Evolutionary conservation across 2,329 filamentous ascomycete genomes (phyloP).

Genomic region (Fusarium pilosicola): DNA sequence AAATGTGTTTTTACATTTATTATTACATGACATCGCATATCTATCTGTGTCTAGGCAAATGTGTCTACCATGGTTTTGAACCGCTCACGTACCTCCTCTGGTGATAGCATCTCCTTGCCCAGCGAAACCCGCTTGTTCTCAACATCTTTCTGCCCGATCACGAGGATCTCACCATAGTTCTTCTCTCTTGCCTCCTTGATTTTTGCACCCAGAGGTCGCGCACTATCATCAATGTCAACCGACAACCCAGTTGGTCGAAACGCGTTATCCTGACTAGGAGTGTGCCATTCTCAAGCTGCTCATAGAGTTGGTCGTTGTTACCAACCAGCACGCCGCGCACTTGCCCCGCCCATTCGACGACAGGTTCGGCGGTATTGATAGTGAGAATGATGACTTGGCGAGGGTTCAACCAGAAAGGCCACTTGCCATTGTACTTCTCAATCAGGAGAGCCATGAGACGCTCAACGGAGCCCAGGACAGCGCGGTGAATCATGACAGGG

Average conservation of each 20-base stretch:
- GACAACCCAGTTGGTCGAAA: slow-evolving; percentile 68
- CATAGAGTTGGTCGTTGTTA: slow-evolving; percentile 46
- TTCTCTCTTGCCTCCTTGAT: slow-evolving; percentile 75
- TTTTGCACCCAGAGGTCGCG: slow-evolving; percentile 73
- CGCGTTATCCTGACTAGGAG: slow-evolving; percentile 54
- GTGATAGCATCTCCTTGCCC: slow-evolving; percentile 55
- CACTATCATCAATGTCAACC: slow-evolving; percentile 76
- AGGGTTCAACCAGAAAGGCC: slow-evolving; percentile 91
- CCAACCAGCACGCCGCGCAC: slow-evolving; percentile 64
- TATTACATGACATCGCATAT: slow-evolving; percentile 7
- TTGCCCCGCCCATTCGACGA: slow-evolving; percentile 60
- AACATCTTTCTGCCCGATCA: slow-evolving; percentile 75
- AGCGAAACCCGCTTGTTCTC: slow-evolving; percentile 63
- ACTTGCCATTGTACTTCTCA: slow-evolving; percentile 81
- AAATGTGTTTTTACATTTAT: slow-evolving; percentile 4
- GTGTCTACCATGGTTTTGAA: slow-evolving; percentile 58
- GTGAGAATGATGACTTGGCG: slow-evolving; percentile 80
- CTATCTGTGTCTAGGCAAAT: slow-evolving; percentile 54
- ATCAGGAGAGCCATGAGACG: slow-evolving; percentile 86
- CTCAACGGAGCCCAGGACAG: slow-evolving; percentile 85
- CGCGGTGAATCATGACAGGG: slow-evolving; percentile 86
- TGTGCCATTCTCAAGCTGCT: slow-evolving; percentile 47
- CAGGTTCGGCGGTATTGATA: slow-evolving; percentile 69
- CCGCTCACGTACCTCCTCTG: slow-evolving; percentile 56
- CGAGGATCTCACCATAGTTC: slow-evolving; percentile 78